Conservation (phyloP, 202 grass and related monocot species). For the Schoenoplectus triqueter region DNA sequence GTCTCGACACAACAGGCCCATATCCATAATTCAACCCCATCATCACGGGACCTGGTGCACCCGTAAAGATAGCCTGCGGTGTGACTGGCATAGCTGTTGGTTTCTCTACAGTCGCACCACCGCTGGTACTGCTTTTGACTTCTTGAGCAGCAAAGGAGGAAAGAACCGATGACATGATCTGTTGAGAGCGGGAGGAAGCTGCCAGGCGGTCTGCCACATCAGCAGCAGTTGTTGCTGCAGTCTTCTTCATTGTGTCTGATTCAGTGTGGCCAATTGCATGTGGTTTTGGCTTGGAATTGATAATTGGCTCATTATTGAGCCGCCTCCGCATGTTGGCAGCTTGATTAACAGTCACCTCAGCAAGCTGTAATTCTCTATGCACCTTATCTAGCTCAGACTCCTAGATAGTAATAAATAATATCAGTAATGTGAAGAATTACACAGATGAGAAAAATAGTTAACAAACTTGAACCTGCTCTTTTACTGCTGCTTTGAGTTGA, state of each 20-base stretch:
- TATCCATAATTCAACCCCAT: conserved; percentile 86
- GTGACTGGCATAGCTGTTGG: conserved; percentile 23
- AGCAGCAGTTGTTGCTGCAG: conserved; percentile 50
- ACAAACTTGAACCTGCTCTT: conserved; percentile 73
- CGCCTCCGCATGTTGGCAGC: conserved; percentile 73
- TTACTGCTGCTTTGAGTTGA: conserved; percentile 77
- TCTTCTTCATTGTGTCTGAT: conserved; percentile 53
- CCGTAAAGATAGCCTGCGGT: conserved; percentile 63
- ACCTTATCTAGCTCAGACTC: conserved; percentile 91
- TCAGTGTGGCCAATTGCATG: conserved; percentile 62
- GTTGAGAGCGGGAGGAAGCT: conserved; percentile 81
- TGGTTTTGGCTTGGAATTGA: conserved; percentile 44
- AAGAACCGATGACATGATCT: conserved; percentile 92
- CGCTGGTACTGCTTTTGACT: conserved; percentile 63
- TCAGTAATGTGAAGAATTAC: conserved; percentile 13
- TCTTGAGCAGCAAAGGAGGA: conserved; percentile 93
- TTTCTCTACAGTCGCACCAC: conserved; percentile 37
- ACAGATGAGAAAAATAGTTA: not conserved
- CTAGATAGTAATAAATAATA: conserved; percentile 53
- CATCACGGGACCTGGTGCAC: conserved; percentile 66
- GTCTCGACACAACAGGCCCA: conserved; percentile 44
- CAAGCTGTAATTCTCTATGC: conserved; percentile 79
- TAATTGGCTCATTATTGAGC: conserved; percentile 77
- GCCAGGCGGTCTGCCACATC: conserved; percentile 88
- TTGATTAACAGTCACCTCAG: conserved; percentile 76